A percentile compares a stretch with the other conserved stretches of the same genome.
These are phyloP conservation scores for Ambrosia trifida DNA, from an alignment of 129 eudicot species.

Conservation along the genomic window DNA sequence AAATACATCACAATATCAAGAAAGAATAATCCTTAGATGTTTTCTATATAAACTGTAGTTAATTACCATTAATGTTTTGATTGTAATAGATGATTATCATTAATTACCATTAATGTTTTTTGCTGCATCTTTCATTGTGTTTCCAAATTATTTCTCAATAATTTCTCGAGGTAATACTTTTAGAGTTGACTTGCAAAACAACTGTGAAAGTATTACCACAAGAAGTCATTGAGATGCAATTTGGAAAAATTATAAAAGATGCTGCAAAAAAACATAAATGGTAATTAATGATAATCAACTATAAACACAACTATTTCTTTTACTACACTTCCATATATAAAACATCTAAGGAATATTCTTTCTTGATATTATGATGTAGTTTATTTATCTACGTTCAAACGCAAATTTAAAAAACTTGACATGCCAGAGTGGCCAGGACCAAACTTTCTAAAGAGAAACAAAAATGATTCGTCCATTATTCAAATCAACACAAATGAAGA, in stretches of 20 bases:
- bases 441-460: not conserved
- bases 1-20: too few species aligned
- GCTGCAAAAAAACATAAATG: not conserved
- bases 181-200: slow-evolving; percentile 3
- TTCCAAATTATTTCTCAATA: too few species aligned
- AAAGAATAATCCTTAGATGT: too few species aligned
- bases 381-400: slow-evolving; percentile 21
- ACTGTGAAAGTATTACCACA: not conserved
- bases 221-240: too few species aligned
- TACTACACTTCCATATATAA: not conserved
- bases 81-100: too few species aligned
- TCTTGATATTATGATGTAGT: slow-evolving; percentile 7
- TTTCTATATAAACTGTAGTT: too few species aligned
- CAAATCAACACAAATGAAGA: not conserved
- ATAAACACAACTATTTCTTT: not conserved
- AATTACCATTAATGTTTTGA: too few species aligned
- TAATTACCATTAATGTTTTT: too few species aligned
- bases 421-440: not conserved
- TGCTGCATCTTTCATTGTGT: too few species aligned
- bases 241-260: too few species aligned
- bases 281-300: not conserved
- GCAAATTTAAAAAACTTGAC: not conserved
- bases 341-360: too few species aligned
- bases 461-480: not conserved
- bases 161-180: too few species aligned